Evolutionary conservation across 257 asterid genomes (phyloP).

Genomic region (Nicotiana tomentosiformis): DNA sequence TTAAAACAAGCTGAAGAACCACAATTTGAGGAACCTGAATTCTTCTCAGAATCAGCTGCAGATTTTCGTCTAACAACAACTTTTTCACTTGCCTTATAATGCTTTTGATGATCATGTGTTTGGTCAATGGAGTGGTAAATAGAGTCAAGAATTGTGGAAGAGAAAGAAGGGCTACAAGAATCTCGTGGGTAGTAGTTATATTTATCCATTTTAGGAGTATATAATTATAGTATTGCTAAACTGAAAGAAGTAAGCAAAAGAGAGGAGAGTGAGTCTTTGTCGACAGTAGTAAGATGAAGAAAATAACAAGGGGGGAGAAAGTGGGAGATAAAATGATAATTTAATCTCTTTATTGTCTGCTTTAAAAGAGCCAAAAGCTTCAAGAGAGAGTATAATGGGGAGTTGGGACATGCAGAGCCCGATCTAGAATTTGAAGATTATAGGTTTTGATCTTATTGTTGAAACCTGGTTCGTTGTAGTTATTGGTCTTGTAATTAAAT

Average conservation of each 20-base stretch:
- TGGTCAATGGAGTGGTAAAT: conserved; percentile 66
- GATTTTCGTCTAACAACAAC: too few relatives aligned
- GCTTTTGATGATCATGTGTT: too few relatives aligned
- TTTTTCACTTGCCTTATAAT: too few relatives aligned
- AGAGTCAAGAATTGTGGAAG: conserved; percentile 65
- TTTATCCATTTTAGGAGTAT: background rate
- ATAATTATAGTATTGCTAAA: background rate
- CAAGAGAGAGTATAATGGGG: conserved; percentile 16
- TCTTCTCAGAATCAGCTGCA: too few relatives aligned
- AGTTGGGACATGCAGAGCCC: background rate
- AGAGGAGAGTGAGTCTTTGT: background rate
- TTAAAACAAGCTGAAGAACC: background rate
- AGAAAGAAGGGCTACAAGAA: conserved; percentile 47
- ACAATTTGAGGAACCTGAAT: background rate
- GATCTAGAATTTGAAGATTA: too few relatives aligned
- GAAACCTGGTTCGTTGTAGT: too few relatives aligned
- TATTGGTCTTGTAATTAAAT: too few relatives aligned
- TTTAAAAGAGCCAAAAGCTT: conserved; percentile 50
- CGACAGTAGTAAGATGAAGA: background rate
- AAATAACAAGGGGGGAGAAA: background rate
- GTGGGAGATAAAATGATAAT: conserved; percentile 19
- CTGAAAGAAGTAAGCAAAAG: background rate
- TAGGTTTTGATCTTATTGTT: too few relatives aligned
- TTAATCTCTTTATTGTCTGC: conserved; percentile 24
- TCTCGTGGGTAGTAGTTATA: background rate